These are phyloP conservation scores for Penicillium psychrofluorescens DNA, from an alignment of 495 filamentous ascomycete genomes.

Conservation along the genomic window DNA sequence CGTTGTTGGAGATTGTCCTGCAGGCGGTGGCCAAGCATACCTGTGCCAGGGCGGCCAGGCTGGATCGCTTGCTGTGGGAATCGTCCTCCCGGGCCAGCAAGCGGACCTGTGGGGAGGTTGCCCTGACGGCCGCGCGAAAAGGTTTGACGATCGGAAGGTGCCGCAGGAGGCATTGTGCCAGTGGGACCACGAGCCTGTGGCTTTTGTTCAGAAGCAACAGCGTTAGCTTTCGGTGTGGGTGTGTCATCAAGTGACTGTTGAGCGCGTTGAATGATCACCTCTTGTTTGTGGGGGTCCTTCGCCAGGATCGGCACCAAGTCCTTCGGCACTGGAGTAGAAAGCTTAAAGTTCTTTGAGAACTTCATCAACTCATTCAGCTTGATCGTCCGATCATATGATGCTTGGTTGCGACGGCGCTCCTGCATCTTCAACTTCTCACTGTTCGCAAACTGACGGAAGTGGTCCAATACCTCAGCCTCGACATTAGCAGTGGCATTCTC, in stretches of 20 bases:
- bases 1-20: conserved; percentile 50
- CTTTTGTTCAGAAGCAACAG: conserved; percentile 30
- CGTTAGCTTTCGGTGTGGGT: conserved; percentile 30
- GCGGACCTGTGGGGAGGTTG: conserved; percentile 40
- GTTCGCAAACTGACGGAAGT: conserved; percentile 77
- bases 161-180: conserved; percentile 23
- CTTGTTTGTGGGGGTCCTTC: conserved; percentile 88
- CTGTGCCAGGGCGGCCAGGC: conserved; percentile 32
- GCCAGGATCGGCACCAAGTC: conserved; percentile 93
- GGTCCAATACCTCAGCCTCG: conserved; percentile 66
- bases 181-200: conserved; percentile 21
- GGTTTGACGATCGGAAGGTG: conserved; percentile 38
- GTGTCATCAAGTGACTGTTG: conserved; percentile 57
- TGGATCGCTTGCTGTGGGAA: conserved; percentile 37
- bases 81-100: conserved; percentile 26
- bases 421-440: conserved; percentile 65
- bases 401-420: conserved; percentile 64
- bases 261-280: conserved; percentile 83
- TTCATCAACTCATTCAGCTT: conserved; percentile 93
- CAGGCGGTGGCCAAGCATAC: conserved; percentile 47
- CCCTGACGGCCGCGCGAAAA: conserved; percentile 35
- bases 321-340: conserved; percentile 80
- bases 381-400: conserved; percentile 68
- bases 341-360: conserved; percentile 89
- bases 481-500: conserved; percentile 70